These are phyloP conservation scores for sunflower (Helianthus annuus) DNA, from an alignment of 129 eudicot genomes.

Conservation along the genomic window DNA sequence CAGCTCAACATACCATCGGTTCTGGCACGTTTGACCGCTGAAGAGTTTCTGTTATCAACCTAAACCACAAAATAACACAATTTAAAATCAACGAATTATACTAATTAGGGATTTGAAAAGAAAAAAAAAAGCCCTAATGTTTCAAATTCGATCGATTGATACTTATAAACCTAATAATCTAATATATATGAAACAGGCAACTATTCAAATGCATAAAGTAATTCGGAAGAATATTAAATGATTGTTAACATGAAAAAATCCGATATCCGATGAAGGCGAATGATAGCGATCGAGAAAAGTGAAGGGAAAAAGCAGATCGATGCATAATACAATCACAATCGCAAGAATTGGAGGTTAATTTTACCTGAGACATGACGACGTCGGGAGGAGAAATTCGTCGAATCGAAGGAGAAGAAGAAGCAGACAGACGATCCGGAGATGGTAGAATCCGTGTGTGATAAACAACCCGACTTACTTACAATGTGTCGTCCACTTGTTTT, in stretches of 20 bases:
- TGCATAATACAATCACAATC: not conserved
- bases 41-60: constrained; percentile 84
- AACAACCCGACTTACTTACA: not conserved
- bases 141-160: not conserved
- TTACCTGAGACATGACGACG: constrained; percentile 55
- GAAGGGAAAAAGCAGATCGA: not conserved
- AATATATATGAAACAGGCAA: not conserved
- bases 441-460: not conserved
- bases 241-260: not conserved
- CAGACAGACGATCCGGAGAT: constrained; percentile 11
- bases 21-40: constrained; percentile 85
- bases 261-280: not conserved
- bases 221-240: not conserved
- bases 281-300: not conserved
- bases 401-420: not conserved
- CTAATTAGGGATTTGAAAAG: not conserved
- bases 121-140: constrained; percentile 17
- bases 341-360: not conserved
- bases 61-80: constrained; percentile 24
- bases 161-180: not conserved
- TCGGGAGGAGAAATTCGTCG: constrained; percentile 13
- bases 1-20: constrained; percentile 69
- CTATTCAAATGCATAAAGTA: not conserved
- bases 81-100: not conserved
- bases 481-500: not conserved